Evolutionary conservation across 2,329 filamentous ascomycete species (phyloP).

Genomic region (Raffaelea arxii): DNA sequence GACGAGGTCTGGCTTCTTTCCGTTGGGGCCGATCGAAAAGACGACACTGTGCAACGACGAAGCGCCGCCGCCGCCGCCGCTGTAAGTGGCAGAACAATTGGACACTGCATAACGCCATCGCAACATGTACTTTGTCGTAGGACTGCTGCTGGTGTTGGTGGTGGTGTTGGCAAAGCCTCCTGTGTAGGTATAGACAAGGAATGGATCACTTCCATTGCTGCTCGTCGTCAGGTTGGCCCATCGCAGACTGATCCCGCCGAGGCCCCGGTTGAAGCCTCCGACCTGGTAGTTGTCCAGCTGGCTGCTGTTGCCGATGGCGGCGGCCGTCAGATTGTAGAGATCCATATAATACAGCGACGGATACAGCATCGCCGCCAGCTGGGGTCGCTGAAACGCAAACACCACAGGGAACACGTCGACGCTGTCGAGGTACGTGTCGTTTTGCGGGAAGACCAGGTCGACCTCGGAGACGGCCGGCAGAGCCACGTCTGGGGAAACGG

Average conservation of each 20-base stretch:
- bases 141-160: neutral
- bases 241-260: slow-evolving; percentile 1
- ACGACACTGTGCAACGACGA: neutral
- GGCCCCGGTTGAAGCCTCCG: too few species aligned
- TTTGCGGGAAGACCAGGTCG: slow-evolving; percentile 21
- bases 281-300: too few species aligned
- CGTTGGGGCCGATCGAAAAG: neutral
- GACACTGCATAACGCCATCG: slow-evolving; percentile 1
- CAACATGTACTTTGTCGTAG: too few species aligned
- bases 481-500: too few species aligned
- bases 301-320: too few species aligned
- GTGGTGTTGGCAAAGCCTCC: slow-evolving; percentile 1
- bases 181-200: neutral
- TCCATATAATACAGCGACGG: slow-evolving; percentile 5
- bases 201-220: neutral
- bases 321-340: too few species aligned
- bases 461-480: slow-evolving; percentile 12
- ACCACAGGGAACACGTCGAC: slow-evolving; percentile 17
- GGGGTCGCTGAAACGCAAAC: slow-evolving; percentile 18
- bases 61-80: too few species aligned
- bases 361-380: slow-evolving; percentile 11
- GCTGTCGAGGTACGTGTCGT: slow-evolving; percentile 19
- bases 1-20: neutral
- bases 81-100: slow-evolving; percentile 2
- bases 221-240: slow-evolving; percentile 6